phyloP scores from a whole-genome alignment of 1,284 basidiomycete genomes.

The Cystobasidium pallidum region DNA sequence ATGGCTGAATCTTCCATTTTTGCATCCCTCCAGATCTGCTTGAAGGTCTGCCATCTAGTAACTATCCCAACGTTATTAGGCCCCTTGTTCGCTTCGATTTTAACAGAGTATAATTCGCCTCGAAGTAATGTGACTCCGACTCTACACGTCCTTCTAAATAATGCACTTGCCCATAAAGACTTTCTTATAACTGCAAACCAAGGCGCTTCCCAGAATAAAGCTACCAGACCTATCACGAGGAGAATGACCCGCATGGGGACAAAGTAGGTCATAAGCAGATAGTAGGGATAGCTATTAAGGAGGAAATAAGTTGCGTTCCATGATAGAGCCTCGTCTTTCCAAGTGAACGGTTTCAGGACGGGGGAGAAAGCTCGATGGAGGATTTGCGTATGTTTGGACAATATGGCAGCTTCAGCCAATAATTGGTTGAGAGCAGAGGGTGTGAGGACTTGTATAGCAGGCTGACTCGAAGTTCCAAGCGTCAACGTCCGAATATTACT shows the following conservation, averaged over 20 bases:
- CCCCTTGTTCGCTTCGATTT: constrained; percentile 9
- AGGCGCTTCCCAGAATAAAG: constrained; percentile 51
- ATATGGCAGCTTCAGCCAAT: constrained; percentile 17
- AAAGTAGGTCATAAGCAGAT: constrained; percentile 49
- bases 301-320: constrained; percentile 47
- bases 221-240: constrained; percentile 47
- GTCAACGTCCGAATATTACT: constrained; percentile 19
- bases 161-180: constrained; percentile 45
- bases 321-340: constrained; percentile 47
- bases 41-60: constrained; percentile 20
- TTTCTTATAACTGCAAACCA: constrained; percentile 50
- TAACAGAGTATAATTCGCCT: constrained; percentile 14
- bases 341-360: constrained; percentile 47
- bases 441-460: constrained; percentile 42
- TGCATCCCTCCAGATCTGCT: constrained; percentile 28
- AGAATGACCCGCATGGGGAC: constrained; percentile 48
- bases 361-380: constrained; percentile 46
- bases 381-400: constrained; percentile 33
- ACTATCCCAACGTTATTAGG: constrained; percentile 15
- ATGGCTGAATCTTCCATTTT: constrained; percentile 2
- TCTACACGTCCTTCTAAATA: constrained; percentile 20
- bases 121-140: constrained; percentile 20
- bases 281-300: constrained; percentile 52
- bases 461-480: constrained; percentile 20
- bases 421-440: constrained; percentile 17